Evolutionary conservation across 305 asterid genomes (phyloP).

Genomic region (Fraxinus greggii): DNA sequence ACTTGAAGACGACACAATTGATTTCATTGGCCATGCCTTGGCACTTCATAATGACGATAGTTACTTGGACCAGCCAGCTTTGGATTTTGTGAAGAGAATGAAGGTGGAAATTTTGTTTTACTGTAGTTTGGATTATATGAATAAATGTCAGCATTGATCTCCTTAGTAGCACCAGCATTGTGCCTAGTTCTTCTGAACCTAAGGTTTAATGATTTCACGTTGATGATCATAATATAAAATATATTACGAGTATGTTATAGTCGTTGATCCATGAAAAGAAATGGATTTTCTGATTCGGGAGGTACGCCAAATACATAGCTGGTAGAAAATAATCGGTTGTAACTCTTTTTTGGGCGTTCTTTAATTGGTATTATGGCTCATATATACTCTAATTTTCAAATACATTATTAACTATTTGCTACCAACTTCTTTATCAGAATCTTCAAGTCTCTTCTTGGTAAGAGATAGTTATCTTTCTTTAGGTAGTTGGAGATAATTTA

Average conservation of each 20-base stretch:
- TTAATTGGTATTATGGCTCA: background rate
- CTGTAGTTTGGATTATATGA: conserved; percentile 1
- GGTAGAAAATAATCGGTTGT: background rate
- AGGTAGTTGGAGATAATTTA: background rate
- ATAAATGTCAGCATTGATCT: background rate
- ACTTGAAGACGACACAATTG: conserved; percentile 83
- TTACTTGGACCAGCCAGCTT: conserved; percentile 86
- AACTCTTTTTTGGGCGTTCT: background rate
- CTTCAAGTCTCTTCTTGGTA: background rate
- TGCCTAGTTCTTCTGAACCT: background rate
- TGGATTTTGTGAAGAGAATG: conserved; percentile 75
- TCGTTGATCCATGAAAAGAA: background rate
- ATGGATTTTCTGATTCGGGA: background rate
- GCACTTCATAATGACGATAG: conserved; percentile 69
- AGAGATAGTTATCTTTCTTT: background rate
- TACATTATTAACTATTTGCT: background rate
- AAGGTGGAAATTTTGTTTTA: conserved; percentile 48
- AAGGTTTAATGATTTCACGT: background rate
- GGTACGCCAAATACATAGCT: background rate
- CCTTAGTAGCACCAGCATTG: background rate
- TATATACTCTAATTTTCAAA: background rate
- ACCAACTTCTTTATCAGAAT: background rate
- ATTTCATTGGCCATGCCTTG: conserved; percentile 86
- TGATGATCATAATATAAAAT: background rate
- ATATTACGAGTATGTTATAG: background rate